phyloP scores from a whole-genome alignment of 495 filamentous ascomycete genomes.

The Filosporella fistucella region DNA sequence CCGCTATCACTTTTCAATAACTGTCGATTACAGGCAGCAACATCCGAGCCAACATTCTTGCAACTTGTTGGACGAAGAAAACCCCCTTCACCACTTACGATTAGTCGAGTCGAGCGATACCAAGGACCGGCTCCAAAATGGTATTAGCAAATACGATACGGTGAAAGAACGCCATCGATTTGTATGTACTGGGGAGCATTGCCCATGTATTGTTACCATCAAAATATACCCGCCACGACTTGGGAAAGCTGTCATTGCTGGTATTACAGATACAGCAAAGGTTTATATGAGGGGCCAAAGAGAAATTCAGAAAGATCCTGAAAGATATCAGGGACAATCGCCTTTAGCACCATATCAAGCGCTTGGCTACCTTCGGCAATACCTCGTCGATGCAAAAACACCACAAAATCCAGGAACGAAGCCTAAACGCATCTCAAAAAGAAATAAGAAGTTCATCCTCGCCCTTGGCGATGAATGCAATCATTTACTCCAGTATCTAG shows the following conservation, averaged over 20 bases:
- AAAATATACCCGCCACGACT: constrained; percentile 20
- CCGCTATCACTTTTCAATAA: constrained; percentile 18
- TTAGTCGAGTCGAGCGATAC: constrained; percentile 1
- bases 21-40: constrained; percentile 11
- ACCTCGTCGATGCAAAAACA: constrained; percentile 19
- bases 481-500: constrained; percentile 19
- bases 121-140: constrained; percentile 1
- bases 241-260: neutral
- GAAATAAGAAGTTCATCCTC: constrained; percentile 25
- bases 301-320: constrained; percentile 20
- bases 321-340: constrained; percentile 9
- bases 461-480: constrained; percentile 23
- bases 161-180: constrained; percentile 16
- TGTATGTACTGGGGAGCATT: constrained; percentile 15
- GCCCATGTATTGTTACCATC: constrained; percentile 18
- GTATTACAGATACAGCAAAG: constrained; percentile 10
- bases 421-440: constrained; percentile 17
- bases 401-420: constrained; percentile 1
- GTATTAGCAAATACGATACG: constrained; percentile 14
- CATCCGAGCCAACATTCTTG: constrained; percentile 10
- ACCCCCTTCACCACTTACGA: constrained; percentile 23
- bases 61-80: constrained; percentile 9
- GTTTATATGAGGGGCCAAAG: constrained; percentile 13
- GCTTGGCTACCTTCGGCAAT: constrained; percentile 18
- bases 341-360: constrained; percentile 11